Percentiles rank a stretch among this genome's conserved stretches.
Evolutionary conservation across 768 basidiomycete genomes (phyloP).

Genomic region (Cyclocybe aegerita): DNA sequence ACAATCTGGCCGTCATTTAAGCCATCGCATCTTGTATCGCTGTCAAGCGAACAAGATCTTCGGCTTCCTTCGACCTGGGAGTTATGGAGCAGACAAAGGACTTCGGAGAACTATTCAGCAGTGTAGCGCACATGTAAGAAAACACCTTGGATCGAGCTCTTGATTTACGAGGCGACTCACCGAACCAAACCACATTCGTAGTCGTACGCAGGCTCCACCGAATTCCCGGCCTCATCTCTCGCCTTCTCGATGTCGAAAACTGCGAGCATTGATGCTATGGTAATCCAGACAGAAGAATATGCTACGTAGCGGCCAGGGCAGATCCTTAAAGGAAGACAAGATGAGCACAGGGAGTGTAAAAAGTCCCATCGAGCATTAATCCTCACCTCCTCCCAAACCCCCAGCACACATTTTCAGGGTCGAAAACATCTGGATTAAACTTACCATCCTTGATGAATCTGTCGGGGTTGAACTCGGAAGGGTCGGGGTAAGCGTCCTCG

Average conservation of each 20-base stretch:
- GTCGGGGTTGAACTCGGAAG: constrained; percentile 40
- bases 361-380: not conserved
- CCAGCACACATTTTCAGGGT: constrained; percentile 25
- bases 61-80: constrained; percentile 9
- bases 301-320: constrained; percentile 25
- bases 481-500: constrained; percentile 36
- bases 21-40: not conserved
- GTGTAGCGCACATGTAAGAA: not conserved
- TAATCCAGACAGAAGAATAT: constrained; percentile 20
- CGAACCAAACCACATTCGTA: constrained; percentile 14
- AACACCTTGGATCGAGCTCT: too few species aligned
- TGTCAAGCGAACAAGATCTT: constrained; percentile 3
- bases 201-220: constrained; percentile 15
- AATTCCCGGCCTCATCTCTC: constrained; percentile 14
- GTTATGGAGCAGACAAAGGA: constrained; percentile 12
- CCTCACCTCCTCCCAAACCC: constrained; percentile 32
- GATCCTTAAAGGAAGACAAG: constrained; percentile 4
- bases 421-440: constrained; percentile 22
- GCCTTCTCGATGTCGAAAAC: constrained; percentile 23
- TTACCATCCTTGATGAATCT: constrained; percentile 32
- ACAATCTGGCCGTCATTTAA: too few species aligned
- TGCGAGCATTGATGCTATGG: constrained; percentile 21
- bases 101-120: not conserved
- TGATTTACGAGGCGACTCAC: constrained; percentile 5
- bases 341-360: not conserved